Percentiles rank a stretch among this genome's conserved stretches.
Evolutionary conservation across 2,329 filamentous ascomycete species (phyloP).

Genomic region (Phyllosticta capitalensis): DNA sequence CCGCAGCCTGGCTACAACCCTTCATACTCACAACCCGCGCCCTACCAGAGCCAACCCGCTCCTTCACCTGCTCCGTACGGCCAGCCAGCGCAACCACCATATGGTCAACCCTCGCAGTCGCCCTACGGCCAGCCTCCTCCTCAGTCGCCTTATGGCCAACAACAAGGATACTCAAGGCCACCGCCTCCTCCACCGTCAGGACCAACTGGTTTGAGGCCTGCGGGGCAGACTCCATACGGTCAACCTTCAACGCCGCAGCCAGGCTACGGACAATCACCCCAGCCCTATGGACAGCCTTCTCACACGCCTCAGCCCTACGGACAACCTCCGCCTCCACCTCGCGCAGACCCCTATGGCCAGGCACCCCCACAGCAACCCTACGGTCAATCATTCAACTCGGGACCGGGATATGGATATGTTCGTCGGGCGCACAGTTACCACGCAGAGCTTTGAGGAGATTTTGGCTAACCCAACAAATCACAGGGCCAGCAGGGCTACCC

Average conservation of each 20-base stretch:
- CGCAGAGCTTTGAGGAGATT: not conserved
- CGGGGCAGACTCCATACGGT: not conserved
- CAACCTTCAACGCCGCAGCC: conserved; percentile 1
- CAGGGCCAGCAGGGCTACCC: conserved; percentile 17
- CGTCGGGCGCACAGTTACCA: conserved; percentile 10
- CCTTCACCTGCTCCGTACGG: not conserved
- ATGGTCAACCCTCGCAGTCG: conserved; percentile 17
- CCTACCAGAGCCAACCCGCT: conserved; percentile 1
- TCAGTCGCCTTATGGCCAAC: conserved; percentile 16
- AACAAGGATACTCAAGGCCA: conserved; percentile 11
- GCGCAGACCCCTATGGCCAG: conserved; percentile 13
- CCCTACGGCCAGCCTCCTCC: not conserved
- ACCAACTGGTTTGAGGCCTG: not conserved
- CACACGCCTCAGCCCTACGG: conserved; percentile 18
- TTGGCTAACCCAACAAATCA: not conserved
- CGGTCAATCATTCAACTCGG: conserved; percentile 18
- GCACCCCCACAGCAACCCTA: conserved; percentile 12
- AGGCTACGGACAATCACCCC: conserved; percentile 9
- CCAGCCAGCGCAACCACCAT: conserved; percentile 8
- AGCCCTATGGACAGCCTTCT: conserved; percentile 14
- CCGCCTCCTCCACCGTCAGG: conserved; percentile 5
- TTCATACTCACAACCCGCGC: conserved; percentile 1
- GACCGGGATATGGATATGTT: conserved; percentile 16
- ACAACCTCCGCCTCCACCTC: conserved; percentile 13
- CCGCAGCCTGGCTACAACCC: conserved; percentile 14